These are phyloP conservation scores for Triticum turgidum DNA, from an alignment of 176 grass and related monocot species.

Conservation along the genomic window DNA sequence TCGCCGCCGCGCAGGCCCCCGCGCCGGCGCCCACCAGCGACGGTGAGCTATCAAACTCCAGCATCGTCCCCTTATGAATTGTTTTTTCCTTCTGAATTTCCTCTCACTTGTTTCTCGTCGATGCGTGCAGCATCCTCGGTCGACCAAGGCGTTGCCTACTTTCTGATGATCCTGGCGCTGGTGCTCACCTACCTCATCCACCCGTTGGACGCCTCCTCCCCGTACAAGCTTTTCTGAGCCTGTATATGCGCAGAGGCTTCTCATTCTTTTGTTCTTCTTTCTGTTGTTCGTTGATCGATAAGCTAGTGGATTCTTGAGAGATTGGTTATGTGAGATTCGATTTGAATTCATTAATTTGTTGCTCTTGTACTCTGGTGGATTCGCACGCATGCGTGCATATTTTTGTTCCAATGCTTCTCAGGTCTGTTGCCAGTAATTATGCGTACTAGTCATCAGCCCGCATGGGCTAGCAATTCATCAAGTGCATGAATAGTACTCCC, in stretches of 20 bases:
- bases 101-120: neutral
- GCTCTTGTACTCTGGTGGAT: neutral
- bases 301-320: slow-evolving; percentile 27
- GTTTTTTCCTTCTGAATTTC: neutral
- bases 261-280: neutral
- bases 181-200: slow-evolving; percentile 78
- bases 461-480: no score
- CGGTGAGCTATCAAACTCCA: slow-evolving; percentile 20
- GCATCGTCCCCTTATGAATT: no score
- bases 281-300: neutral
- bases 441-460: no score
- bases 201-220: slow-evolving; percentile 55
- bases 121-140: slow-evolving; percentile 40
- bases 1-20: slow-evolving; percentile 41
- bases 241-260: neutral
- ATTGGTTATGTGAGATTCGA: neutral
- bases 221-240: slow-evolving; percentile 58
- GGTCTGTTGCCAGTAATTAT: neutral
- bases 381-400: neutral
- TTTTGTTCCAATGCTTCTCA: neutral
- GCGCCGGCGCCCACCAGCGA: slow-evolving; percentile 61
- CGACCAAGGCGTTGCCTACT: slow-evolving; percentile 54
- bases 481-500: no score
- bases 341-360: slow-evolving; percentile 1
- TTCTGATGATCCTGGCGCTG: slow-evolving; percentile 60